Base-by-base conservation (phyloP, 75 land plant genomes). In the Ceratopteris richardii region DNA sequence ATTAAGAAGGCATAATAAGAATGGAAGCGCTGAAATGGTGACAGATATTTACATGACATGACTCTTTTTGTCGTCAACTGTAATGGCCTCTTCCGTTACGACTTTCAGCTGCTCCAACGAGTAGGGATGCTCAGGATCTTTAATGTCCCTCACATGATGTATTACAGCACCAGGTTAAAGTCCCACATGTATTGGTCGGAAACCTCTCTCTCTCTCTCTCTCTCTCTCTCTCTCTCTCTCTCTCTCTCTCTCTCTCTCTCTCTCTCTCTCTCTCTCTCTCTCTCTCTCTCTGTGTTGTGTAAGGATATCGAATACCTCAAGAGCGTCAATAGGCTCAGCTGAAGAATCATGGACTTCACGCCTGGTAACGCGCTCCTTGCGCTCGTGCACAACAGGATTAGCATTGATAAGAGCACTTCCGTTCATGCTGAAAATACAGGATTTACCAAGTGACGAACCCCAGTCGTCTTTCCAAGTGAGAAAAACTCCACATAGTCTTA, bases 111-210 rank as follows among this genome's bases (percentile, higher is more conserved):
- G 92, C 62, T 90, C 96, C 36, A 90, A 60, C 0, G 96, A 90
- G 68, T 90, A 90, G 6, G 96, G 96, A 54, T 90, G 96, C 83
- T 90, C 96, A 13, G 92, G 96, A 81, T 90, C 96, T 60, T 78
- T 86, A 0, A 90, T 90, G 57, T 90, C 96, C 57, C 92, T 81
- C 62, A 90, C 78, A 44, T 64, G 82, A 61, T 90, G 59, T 90
- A 61, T 33, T 17, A 31, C 23, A 31, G 2, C 24, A 26, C 11
- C n/a, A 20, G 7, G 29, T 22, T 26, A 30, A 47, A 21, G 53
- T n/a, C n/a, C n/a, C n/a, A 62, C 54, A 27, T 33, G 57, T 51
- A 79, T 75, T 57, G 57, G 53, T 48, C 23, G 29, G 21, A 46
- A 36, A 9, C n/a, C 57, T 27, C 6, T 29, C 23, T 44, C 50